These are phyloP conservation scores for Penium margaritaceum DNA, from an alignment of 139 green algal genomes.

Conservation along the genomic window DNA sequence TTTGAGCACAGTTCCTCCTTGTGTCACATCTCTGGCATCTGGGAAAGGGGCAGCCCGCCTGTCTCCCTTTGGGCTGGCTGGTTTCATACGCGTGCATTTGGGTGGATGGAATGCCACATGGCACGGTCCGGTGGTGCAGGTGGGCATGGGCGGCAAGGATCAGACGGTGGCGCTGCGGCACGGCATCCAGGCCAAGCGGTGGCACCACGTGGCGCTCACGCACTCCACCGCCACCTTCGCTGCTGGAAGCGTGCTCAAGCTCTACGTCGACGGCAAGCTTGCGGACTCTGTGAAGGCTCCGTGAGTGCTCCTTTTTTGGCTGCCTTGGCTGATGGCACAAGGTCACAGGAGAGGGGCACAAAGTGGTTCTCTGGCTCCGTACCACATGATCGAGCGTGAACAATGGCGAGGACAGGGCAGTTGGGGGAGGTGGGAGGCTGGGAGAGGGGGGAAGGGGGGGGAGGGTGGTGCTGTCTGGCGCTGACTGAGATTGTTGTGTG, in stretches of 20 bases:
- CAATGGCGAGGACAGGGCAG: not conserved
- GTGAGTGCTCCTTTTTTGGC: no score
- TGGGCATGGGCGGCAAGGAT: conserved; percentile 15
- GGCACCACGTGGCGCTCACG: conserved; percentile 22
- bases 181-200: conserved; percentile 10
- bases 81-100: no score
- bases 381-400: not conserved
- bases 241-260: conserved; percentile 1
- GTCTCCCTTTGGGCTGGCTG: no score
- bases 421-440: not conserved
- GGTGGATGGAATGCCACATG: not conserved
- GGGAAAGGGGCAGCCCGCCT: no score
- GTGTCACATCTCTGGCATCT: not conserved
- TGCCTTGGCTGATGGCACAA: not conserved
- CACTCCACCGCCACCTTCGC: conserved; percentile 1
- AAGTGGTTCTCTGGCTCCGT: not conserved
- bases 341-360: not conserved
- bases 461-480: no score
- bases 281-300: not conserved
- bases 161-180: conserved; percentile 8
- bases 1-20: not conserved
- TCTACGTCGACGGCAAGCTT: conserved; percentile 17
- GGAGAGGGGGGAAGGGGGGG: not conserved
- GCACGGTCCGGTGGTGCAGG: not conserved
- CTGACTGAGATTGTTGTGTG: no score